Base-by-base conservation (phyloP, 2,329 filamentous ascomycete genomes). In the Calonectria henricotiae region DNA sequence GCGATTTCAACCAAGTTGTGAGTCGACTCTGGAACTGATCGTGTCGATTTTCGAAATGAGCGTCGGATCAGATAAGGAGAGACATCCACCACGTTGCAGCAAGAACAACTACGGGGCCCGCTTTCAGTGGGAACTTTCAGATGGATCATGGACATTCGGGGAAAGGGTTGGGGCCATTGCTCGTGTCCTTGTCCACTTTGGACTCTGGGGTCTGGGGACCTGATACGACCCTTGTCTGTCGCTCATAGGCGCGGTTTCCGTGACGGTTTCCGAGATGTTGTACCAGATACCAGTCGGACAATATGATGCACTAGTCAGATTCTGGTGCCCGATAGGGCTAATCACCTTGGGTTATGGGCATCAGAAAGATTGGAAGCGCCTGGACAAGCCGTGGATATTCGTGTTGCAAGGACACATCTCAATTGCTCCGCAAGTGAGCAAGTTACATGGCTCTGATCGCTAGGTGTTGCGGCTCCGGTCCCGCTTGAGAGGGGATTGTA, bases 181-280 rank as follows among this genome's bases (percentile, higher is more conserved):
- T 61, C 41, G 41, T 44, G 62, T 55, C 64, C 64, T 60, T 66
- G 43, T 30, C 64, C 51, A 66, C 49, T 27, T 46, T 9, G 20
- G 61, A 68, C 60, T 71, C 69, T 71, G 69, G 65, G 65, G 69
- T 71, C 54, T 64, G 41, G 65, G 61, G 65, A 43, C 37, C 51
- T 65, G 65, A 62, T 44, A 58, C 47, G 47, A 68, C 47, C 69
- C 69, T 39, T 71, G 69, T 35, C 51, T 23, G 39, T 27, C 37
- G 54, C 54, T 68, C 46, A 68, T 65, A 65, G 69, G 65, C 65
- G 60, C 69, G 65, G 39, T 55, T 71, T 71, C 61, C 64, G 49
- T 68, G 46, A 43, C 68, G 51, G 61, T 41, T 71, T 68, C 65
- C 51, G 60, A 55, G 27, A 27, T 51, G 11, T 58, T 37, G n/a